These are phyloP conservation scores for Penicillium hordei DNA, from an alignment of 2,329 filamentous ascomycete genomes.

Conservation along the genomic window DNA sequence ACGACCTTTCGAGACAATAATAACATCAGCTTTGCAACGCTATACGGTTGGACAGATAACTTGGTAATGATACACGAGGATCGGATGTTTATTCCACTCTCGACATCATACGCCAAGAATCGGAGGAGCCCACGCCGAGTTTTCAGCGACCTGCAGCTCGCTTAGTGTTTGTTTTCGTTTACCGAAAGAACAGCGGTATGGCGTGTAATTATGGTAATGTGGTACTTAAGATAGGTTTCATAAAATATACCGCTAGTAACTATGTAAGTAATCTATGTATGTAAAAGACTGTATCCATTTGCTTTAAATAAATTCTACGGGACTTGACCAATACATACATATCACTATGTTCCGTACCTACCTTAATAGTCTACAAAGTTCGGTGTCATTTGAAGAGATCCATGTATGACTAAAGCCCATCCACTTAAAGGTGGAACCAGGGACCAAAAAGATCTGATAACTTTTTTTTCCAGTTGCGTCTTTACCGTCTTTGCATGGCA, in stretches of 20 bases:
- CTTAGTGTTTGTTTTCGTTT: background rate
- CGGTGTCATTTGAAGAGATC: background rate
- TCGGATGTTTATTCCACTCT: background rate
- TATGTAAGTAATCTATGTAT: background rate
- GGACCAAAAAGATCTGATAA: slow-evolving; percentile 10
- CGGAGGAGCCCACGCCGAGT: background rate
- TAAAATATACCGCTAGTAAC: background rate
- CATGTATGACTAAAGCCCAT: background rate
- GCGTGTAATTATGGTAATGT: background rate
- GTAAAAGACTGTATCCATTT: background rate
- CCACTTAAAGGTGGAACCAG: slow-evolving; percentile 1
- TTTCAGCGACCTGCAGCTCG: slow-evolving; percentile 2
- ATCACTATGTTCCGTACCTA: background rate
- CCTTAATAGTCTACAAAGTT: background rate
- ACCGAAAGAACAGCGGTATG: background rate
- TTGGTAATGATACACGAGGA: background rate
- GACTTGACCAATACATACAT: background rate
- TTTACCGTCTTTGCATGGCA: background rate
- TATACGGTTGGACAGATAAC: background rate
- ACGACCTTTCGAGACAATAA: background rate
- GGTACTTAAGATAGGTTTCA: background rate
- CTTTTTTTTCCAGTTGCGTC: background rate
- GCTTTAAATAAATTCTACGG: background rate
- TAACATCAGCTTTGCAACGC: background rate
- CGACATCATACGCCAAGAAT: background rate